Base-by-base conservation (phyloP, 345 rosid genomes). In the Salix purpurea region DNA sequence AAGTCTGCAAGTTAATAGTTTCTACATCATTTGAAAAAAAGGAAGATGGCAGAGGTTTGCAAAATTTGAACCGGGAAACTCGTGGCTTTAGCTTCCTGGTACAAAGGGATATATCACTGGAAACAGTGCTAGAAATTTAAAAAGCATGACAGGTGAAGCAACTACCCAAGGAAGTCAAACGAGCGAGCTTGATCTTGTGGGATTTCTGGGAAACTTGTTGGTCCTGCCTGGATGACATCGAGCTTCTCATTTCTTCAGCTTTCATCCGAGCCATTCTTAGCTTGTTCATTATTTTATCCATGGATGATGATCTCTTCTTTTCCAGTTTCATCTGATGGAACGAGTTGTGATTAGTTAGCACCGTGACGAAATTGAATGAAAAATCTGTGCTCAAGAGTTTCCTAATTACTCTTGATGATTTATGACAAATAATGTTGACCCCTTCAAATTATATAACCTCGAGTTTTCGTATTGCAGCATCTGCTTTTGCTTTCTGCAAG, bases 401-500 rank as follows among this genome's bases (percentile, higher is more conserved):
- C 9, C 10, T 65, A 16, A 7, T 18, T 52, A 52, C 19, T 52
- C 58, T 52, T 52, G 58, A 18, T 1, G n/a, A 52, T 19, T 18
- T 7, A 52, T 16, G 21, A 52, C 58, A 52, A 19, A 18, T 52
- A 18, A 52, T 19, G 8, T 52, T 19, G 58, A 52, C n/a, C 24
- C 7, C 0, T 54, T 54, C 60, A 54, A 54, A 21, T 15, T 18
- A n/a, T 28, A 16, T 13, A 36, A 95, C 99, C 99, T 96, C 98
- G 0, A 96, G 94, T 81, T 90, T 93, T 75, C 92, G 71, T 28
- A 93, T 88, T 61, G 98, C 92, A 6, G 99, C 98, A 86, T 96
- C 97, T n/a, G 98, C 99, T 87, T 92, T 96, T 50, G 98, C 97
- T 82, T 89, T 91, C 84, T 96, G 99, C 77, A 96, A 76, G 81